phyloP scores from a whole-genome alignment of 192 early-diverging fungal genomes.

The Backusella tarrabulga region DNA sequence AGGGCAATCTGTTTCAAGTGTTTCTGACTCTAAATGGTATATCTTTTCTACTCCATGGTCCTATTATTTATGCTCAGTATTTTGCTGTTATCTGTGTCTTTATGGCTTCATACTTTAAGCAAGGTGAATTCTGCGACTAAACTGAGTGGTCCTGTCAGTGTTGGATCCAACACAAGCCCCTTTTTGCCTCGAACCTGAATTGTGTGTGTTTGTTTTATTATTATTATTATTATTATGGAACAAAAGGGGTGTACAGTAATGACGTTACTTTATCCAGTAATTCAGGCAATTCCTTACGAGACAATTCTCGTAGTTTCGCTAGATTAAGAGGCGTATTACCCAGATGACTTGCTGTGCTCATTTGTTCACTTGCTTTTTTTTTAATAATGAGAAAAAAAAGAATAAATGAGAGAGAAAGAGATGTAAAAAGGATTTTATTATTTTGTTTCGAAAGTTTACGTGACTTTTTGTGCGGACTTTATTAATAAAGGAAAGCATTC shows the following conservation, averaged over 20 bases:
- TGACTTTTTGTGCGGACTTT: not conserved
- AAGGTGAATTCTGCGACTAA: slow-evolving; percentile 85
- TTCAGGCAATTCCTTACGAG: slow-evolving; percentile 62
- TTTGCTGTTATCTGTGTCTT: not conserved
- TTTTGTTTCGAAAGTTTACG: not conserved
- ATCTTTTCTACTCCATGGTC: slow-evolving; percentile 97
- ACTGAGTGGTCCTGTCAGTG: slow-evolving; percentile 81
- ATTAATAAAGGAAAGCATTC: slow-evolving; percentile 46
- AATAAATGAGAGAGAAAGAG: not conserved
- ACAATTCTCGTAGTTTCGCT: slow-evolving; percentile 56
- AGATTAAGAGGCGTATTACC: slow-evolving; percentile 54
- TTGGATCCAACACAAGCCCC: slow-evolving; percentile 84
- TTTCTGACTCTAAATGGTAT: slow-evolving; percentile 71
- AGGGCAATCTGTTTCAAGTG: slow-evolving; percentile 67
- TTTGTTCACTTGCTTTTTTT: not conserved
- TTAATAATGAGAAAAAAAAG: not conserved
- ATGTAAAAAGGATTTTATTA: not conserved
- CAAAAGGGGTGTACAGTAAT: not conserved
- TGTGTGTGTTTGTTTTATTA: not conserved
- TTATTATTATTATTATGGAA: not conserved
- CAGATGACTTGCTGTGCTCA: slow-evolving; percentile 39
- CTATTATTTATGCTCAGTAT: slow-evolving; percentile 31
- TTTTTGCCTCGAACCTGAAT: slow-evolving; percentile 84
- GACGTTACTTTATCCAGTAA: slow-evolving; percentile 71
- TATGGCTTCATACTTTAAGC: slow-evolving; percentile 58